A percentile compares a stretch with the other conserved stretches of the same genome.
Evolutionary conservation across 2,329 filamentous ascomycete species (phyloP).

Genomic region (Myriangium duriaei): DNA sequence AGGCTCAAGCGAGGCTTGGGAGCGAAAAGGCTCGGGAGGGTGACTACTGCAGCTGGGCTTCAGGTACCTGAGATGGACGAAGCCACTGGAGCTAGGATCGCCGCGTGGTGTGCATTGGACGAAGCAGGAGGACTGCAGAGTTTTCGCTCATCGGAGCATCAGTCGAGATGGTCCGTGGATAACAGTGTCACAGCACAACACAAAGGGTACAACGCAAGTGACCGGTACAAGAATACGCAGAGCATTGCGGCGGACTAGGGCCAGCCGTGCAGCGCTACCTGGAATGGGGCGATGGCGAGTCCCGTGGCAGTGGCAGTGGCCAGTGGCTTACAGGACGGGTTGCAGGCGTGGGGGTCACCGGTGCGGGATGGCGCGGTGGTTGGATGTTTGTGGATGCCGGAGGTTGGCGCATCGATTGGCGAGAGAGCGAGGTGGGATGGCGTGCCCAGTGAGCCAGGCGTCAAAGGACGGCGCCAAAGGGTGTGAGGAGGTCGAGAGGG

Average conservation of each 20-base stretch:
- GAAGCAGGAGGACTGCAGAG: neutral
- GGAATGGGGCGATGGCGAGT: too few species aligned
- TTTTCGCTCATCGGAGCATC: neutral
- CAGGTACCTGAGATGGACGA: slow-evolving; percentile 8
- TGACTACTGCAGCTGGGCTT: slow-evolving; percentile 3
- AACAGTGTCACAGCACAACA: too few species aligned
- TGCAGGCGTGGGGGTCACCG: neutral
- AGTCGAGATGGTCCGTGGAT: neutral
- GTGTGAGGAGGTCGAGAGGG: too few species aligned
- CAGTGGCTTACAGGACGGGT: too few species aligned
- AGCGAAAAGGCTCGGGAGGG: slow-evolving; percentile 5
- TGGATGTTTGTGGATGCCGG: too few species aligned
- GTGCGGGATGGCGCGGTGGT: too few species aligned
- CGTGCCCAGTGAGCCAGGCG: too few species aligned
- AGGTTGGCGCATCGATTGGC: too few species aligned
- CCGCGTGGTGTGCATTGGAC: slow-evolving; percentile 6
- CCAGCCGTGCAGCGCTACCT: too few species aligned
- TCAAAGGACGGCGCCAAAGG: too few species aligned
- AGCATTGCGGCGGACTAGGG: too few species aligned
- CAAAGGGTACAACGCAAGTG: neutral
- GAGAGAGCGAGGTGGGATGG: too few species aligned
- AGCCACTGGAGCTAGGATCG: slow-evolving; percentile 7
- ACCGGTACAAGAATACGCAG: neutral
- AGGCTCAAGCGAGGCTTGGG: slow-evolving; percentile 1
- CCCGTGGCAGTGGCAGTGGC: neutral